Evolutionary conservation across 768 basidiomycete species (phyloP).

Genomic region (Tricholoma sp.): DNA sequence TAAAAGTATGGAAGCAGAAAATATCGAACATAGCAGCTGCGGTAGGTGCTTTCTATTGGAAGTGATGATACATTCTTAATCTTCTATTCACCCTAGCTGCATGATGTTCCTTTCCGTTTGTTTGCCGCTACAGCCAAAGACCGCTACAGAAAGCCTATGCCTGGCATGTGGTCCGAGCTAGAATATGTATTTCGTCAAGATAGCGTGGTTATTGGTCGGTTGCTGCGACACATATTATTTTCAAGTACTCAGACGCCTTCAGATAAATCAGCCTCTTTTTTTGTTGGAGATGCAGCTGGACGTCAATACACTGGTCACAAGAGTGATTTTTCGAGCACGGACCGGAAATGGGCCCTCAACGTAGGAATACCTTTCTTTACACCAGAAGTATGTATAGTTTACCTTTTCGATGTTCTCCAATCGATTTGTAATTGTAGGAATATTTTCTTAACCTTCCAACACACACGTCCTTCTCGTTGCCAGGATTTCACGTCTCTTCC

Average conservation of each 20-base stretch:
- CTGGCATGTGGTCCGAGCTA: slow-evolving; percentile 79
- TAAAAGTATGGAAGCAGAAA: slow-evolving; percentile 75
- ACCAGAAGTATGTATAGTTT: slow-evolving; percentile 59
- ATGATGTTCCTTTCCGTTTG: slow-evolving; percentile 67
- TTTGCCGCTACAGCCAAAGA: slow-evolving; percentile 76
- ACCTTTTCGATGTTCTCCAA: neutral
- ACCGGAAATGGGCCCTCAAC: slow-evolving; percentile 83
- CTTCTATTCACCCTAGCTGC: slow-evolving; percentile 40
- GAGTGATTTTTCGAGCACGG: slow-evolving; percentile 74
- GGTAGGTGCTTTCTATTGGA: slow-evolving; percentile 29
- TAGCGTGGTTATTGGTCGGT: slow-evolving; percentile 60
- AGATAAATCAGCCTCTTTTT: slow-evolving; percentile 70
- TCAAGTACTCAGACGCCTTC: neutral
- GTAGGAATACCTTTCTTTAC: slow-evolving; percentile 70
- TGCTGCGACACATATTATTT: neutral
- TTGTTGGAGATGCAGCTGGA: slow-evolving; percentile 89
- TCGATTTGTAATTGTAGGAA: slow-evolving; percentile 44
- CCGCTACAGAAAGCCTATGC: slow-evolving; percentile 79
- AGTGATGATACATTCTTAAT: neutral
- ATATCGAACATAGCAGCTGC: slow-evolving; percentile 60
- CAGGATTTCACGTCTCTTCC: slow-evolving; percentile 63
- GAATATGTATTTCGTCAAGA: slow-evolving; percentile 54
- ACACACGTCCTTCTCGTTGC: slow-evolving; percentile 42
- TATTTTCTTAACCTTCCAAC: slow-evolving; percentile 60
- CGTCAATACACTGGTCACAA: slow-evolving; percentile 40